phyloP scores from a whole-genome alignment of 2,329 filamentous ascomycete genomes.

The Chaetothyriales sp. region DNA sequence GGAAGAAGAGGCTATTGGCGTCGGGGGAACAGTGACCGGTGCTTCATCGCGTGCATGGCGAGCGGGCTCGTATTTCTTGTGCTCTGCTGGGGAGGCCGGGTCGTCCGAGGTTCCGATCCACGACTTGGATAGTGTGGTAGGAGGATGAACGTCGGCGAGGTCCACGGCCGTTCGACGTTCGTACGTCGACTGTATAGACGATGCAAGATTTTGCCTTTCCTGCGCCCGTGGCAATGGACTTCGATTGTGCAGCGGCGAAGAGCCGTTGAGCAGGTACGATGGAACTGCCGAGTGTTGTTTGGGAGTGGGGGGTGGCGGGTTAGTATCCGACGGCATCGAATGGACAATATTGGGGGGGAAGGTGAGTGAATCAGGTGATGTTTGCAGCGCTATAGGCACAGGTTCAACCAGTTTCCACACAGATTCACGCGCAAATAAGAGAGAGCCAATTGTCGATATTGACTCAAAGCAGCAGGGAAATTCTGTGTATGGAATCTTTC shows the following conservation, averaged over 20 bases:
- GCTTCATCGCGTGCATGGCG: conserved; percentile 40
- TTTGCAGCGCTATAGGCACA: neutral
- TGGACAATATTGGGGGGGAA: neutral
- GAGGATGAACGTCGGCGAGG: conserved; percentile 9
- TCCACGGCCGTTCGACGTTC: conserved; percentile 29
- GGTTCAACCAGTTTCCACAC: neutral
- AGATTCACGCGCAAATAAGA: neutral
- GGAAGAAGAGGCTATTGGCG: conserved; percentile 9
- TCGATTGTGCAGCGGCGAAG: conserved; percentile 35
- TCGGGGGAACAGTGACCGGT: conserved; percentile 38
- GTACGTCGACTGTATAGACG: conserved; percentile 47
- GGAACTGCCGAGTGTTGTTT: conserved; percentile 42
- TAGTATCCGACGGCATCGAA: conserved; percentile 1
- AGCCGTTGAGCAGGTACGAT: conserved; percentile 43
- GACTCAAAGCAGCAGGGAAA: too few species aligned
- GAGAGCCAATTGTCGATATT: neutral
- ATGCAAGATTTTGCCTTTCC: conserved; percentile 44
- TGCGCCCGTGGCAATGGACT: conserved; percentile 32
- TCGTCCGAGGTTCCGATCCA: neutral
- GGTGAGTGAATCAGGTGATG: neutral
- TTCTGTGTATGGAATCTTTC: too few species aligned
- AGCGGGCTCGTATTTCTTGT: conserved; percentile 29
- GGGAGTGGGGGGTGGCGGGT: conserved; percentile 14
- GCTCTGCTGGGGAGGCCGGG: neutral
- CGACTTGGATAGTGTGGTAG: neutral